Percentiles rank a stretch among this genome's conserved stretches.
These are phyloP conservation scores for Lentinula aciculospora DNA, from an alignment of 768 basidiomycete genomes.

Conservation along the genomic window DNA sequence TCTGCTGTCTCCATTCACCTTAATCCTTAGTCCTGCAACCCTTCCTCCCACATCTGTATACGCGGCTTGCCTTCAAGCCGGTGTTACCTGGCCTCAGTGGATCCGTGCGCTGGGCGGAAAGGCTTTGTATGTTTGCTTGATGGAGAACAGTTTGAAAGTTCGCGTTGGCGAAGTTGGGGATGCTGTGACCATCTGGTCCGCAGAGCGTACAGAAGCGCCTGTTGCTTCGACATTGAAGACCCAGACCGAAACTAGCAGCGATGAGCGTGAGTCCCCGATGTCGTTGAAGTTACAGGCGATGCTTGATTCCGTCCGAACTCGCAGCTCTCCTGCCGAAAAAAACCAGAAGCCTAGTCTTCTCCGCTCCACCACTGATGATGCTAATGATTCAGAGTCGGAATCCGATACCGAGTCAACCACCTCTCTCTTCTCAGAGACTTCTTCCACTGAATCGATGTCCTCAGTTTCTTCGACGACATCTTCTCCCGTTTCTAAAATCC, in stretches of 20 bases:
- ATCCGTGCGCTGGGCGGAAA: slow-evolving; percentile 2
- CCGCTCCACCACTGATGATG: background rate
- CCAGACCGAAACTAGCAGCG: background rate
- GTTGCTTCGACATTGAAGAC: background rate
- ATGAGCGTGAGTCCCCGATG: background rate
- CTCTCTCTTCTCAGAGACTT: slow-evolving; percentile 1
- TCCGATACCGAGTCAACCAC: slow-evolving; percentile 4
- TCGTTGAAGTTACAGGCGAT: background rate
- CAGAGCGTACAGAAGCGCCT: background rate
- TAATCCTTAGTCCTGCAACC: background rate
- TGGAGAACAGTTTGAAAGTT: slow-evolving; percentile 2
- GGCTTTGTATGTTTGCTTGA: background rate
- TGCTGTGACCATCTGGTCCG: slow-evolving; percentile 2
- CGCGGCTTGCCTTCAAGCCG: slow-evolving; percentile 5
- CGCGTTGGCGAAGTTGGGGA: slow-evolving; percentile 1
- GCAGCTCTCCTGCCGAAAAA: background rate
- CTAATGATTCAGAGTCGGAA: slow-evolving; percentile 2
- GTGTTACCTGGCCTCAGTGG: background rate
- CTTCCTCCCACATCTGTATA: slow-evolving; percentile 5
- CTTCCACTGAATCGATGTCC: background rate
- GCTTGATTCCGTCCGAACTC: slow-evolving; percentile 4
- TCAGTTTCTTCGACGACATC: slow-evolving; percentile 3
- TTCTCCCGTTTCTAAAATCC: background rate
- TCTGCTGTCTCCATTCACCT: slow-evolving; percentile 2
- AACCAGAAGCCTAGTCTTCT: background rate